Base-by-base conservation (phyloP, 192 early-diverging fungal genomes). In the Lobosporangium transversale region DNA sequence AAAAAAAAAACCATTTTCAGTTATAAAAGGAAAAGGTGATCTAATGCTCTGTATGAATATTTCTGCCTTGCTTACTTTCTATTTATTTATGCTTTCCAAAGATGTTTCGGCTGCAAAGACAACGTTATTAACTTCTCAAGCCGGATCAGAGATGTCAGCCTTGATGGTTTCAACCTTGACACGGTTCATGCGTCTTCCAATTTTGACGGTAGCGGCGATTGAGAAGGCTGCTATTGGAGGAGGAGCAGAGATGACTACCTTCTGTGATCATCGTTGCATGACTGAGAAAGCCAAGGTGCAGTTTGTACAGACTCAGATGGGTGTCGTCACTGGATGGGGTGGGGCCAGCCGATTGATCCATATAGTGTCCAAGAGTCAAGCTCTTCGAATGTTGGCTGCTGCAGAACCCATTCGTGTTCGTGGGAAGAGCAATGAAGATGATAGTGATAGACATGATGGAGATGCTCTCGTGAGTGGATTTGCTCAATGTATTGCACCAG, bases 211-310 rank as follows among this genome's bases (percentile, higher is more conserved):
- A 12, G 89, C 88, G 4, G 83, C 86, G 0, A 80, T 91, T 18
- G 81, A 86, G 29, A 85, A 87, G 37, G 75, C 81, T n/a, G 88
- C 89, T 29, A 74, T 92, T 20, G 90, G 89, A 10, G 90, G 89
- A 14, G 90, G 90, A 1, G 86, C 88, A 4, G 90, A 92, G 54
- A 66, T 91, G 43, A 79, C 85, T 1, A 84, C 86, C 6, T 84
- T 82, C 15, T 86, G 84, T 70, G 90, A 92, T 45, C 78, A 85
- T 56, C 65, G 88, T 11, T 86, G 88, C 45, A 54, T 87, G 18
- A 40, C 69, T 17, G 59, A 59, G 3, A 36, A 54, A 1, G 76
- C 85, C 6, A 62, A 59, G n/a, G 48, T 89, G n/a, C 79, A 82
- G 23, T 91, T 90, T 68, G 79, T 90, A 1, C 88, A 91, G 55